Evolutionary conservation across 2,329 filamentous ascomycete species (phyloP).

Genomic region (Penicillium concentricum): DNA sequence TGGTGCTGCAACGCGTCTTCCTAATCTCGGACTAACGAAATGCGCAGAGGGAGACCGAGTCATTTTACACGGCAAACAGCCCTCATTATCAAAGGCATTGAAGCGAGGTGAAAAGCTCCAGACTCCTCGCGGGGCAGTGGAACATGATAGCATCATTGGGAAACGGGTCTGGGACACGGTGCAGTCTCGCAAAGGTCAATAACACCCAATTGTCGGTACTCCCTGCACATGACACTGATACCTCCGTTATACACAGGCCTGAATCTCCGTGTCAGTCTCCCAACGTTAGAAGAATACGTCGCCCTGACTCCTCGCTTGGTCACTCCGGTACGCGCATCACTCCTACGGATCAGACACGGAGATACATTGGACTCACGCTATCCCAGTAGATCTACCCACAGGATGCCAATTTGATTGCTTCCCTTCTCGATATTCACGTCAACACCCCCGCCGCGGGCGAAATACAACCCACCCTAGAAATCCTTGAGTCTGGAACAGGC

Average conservation of each 20-base stretch:
- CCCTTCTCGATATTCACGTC: constrained; percentile 71
- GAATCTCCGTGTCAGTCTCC: constrained; percentile 57
- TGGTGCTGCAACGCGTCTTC: neutral
- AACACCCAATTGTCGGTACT: neutral
- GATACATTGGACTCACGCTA: constrained; percentile 10
- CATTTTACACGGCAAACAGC: constrained; percentile 39
- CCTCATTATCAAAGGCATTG: constrained; percentile 45
- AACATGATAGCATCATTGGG: constrained; percentile 62
- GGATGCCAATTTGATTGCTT: constrained; percentile 73
- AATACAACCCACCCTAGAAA: constrained; percentile 58
- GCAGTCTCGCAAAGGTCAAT: constrained; percentile 50
- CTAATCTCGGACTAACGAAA: constrained; percentile 8
- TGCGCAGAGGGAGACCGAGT: constrained; percentile 46
- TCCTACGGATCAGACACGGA: neutral
- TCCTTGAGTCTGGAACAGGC: constrained; percentile 83
- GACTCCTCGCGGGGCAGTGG: constrained; percentile 37
- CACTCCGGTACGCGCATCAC: constrained; percentile 63
- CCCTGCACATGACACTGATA: neutral
- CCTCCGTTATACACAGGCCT: constrained; percentile 29
- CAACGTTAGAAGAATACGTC: constrained; percentile 72
- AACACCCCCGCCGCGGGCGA: constrained; percentile 36
- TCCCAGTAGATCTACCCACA: constrained; percentile 65
- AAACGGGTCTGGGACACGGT: constrained; percentile 60
- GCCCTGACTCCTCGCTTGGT: constrained; percentile 65
- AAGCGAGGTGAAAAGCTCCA: constrained; percentile 37